Percentiles rank a stretch among this genome's conserved stretches.
These are phyloP conservation scores for Russula olivacea DNA, from an alignment of 768 basidiomycete genomes.

Conservation along the genomic window DNA sequence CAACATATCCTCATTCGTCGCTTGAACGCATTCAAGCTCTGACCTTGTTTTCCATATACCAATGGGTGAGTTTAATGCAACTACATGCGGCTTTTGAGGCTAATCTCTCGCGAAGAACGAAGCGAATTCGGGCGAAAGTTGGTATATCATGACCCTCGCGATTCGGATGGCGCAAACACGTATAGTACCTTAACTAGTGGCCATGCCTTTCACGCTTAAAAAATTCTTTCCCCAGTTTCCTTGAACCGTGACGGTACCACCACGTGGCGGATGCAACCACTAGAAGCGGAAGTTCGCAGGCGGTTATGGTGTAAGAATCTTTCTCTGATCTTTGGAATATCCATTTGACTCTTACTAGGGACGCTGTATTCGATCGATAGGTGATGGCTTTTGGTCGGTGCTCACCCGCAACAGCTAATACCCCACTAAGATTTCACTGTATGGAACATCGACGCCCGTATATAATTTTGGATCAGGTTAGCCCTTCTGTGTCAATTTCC, in stretches of 20 bases:
- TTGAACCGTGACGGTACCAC: conserved; percentile 27
- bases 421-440: conserved; percentile 14
- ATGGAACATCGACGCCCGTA: conserved; percentile 26
- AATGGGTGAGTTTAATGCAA: conserved; percentile 17
- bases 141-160: conserved; percentile 22
- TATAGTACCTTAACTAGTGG: conserved; percentile 8
- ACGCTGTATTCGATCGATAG: conserved; percentile 24
- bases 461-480: conserved; percentile 26
- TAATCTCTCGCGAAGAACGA: conserved; percentile 13
- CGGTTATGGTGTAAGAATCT: conserved; percentile 27
- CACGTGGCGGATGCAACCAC: conserved; percentile 26
- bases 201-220: neutral
- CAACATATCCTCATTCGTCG: conserved; percentile 16
- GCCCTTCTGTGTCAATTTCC: neutral
- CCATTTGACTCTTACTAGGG: conserved; percentile 18
- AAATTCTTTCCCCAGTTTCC: conserved; percentile 13
- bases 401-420: neutral
- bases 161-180: conserved; percentile 28
- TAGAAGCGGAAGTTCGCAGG: conserved; percentile 26
- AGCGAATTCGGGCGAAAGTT: conserved; percentile 17
- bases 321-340: neutral
- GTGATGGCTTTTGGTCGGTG: conserved; percentile 8
- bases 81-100: too few species aligned
- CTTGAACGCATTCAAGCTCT: conserved; percentile 27
- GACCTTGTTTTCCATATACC: conserved; percentile 22